Percentiles rank a stretch among this genome's conserved stretches.
Conservation (phyloP, 2,329 filamentous ascomycete genomes). For the Akanthomyces dipterigenus region DNA sequence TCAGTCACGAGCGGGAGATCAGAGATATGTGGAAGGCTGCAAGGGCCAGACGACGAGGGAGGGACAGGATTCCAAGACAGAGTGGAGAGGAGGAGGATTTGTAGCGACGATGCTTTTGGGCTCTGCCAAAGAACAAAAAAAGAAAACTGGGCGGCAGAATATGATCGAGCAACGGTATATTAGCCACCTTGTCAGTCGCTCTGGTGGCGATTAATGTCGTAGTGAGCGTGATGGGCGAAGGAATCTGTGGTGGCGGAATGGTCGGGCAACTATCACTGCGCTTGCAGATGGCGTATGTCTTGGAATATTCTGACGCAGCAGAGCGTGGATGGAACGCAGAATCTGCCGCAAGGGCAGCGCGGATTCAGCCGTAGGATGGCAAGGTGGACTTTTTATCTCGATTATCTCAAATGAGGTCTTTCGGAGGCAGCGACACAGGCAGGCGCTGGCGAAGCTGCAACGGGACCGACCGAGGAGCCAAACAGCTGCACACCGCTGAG, state of each 20-base stretch:
- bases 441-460: not conserved
- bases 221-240: not conserved
- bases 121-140: not conserved
- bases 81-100: not conserved
- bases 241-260: not conserved
- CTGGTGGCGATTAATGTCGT: not conserved
- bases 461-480: not conserved
- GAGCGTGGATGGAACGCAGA: not conserved
- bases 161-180: not conserved
- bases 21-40: not conserved
- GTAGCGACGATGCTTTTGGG: not conserved
- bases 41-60: not conserved
- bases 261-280: not conserved
- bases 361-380: not conserved
- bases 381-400: not conserved
- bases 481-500: too few relatives aligned
- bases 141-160: not conserved
- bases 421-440: not conserved
- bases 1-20: not conserved
- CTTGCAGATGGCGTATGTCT: not conserved
- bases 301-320: not conserved
- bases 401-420: constrained; percentile 2
- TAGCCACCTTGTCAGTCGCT: not conserved
- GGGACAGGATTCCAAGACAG: not conserved
- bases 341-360: not conserved